Percentiles rank a stretch among this genome's conserved stretches.
Conservation (phyloP, 2,329 filamentous ascomycete genomes). For the Colletotrichum chlorophyti region DNA sequence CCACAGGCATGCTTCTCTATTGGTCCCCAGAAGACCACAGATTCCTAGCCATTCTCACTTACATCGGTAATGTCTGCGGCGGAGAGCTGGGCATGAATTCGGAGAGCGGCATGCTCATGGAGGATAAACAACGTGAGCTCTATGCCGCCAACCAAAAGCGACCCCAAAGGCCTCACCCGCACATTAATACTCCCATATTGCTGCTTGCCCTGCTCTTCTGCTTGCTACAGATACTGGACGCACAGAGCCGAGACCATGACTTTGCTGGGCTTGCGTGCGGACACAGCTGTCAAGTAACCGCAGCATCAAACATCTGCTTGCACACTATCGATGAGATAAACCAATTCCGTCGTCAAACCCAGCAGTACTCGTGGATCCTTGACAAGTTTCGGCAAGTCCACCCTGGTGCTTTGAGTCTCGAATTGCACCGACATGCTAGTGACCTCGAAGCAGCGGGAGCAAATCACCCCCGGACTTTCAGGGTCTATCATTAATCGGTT, state of each 20-base stretch:
- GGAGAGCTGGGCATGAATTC: too few species aligned
- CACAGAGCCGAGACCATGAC: background rate
- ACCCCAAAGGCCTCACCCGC: background rate
- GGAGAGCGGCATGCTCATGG: background rate
- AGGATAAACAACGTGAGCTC: background rate
- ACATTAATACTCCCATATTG: background rate
- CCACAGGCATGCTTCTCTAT: background rate
- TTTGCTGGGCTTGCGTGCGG: background rate
- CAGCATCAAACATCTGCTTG: background rate
- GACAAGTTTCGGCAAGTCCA: background rate
- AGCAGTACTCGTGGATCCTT: background rate
- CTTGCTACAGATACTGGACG: background rate
- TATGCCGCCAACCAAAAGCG: background rate
- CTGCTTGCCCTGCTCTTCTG: background rate
- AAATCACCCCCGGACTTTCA: too few species aligned
- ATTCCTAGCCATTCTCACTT: background rate
- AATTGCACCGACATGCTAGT: too few species aligned
- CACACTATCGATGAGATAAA: background rate
- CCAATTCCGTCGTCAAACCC: background rate
- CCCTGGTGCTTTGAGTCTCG: too few species aligned
- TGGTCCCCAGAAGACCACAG: background rate
- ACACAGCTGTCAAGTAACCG: background rate
- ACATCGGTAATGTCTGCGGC: background rate
- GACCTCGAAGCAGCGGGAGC: too few species aligned
- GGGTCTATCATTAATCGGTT: conserved; percentile 48